Evolutionary conservation across 345 rosid genomes (phyloP).

Genomic region (Clausena lansium): DNA sequence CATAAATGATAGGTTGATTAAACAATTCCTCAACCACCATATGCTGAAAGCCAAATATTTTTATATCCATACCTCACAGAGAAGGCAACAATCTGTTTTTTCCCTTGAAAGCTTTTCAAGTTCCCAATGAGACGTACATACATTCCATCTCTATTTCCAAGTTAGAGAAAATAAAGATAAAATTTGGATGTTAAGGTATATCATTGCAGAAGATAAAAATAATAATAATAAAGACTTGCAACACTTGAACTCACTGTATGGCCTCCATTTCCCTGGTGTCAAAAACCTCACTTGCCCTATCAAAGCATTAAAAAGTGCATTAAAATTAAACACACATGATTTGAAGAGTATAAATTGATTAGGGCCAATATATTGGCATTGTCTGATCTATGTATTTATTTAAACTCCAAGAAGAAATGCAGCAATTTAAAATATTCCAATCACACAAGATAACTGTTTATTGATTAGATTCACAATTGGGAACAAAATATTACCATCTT

Average conservation of each 20-base stretch:
- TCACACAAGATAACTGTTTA: not conserved
- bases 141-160: constrained; percentile 53
- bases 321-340: not conserved
- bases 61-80: constrained; percentile 57
- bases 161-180: not conserved
- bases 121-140: constrained; percentile 83
- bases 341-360: not conserved
- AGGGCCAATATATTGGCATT: not conserved
- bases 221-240: not conserved
- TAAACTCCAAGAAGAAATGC: not conserved
- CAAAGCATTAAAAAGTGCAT: not conserved
- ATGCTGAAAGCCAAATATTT: not conserved
- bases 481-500: constrained; percentile 58
- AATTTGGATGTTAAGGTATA: not conserved
- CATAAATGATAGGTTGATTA: not conserved
- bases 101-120: constrained; percentile 69
- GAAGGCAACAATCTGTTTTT: constrained; percentile 63
- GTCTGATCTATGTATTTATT: not conserved
- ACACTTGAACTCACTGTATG: constrained; percentile 42
- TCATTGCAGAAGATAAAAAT: not conserved
- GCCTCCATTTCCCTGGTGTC: constrained; percentile 72
- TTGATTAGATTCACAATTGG: not conserved
- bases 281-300: constrained; percentile 69
- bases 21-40: not conserved
- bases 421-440: not conserved